Conservation (phyloP, 1,139 yeast species). For the Geotrichum carabidarum region DNA sequence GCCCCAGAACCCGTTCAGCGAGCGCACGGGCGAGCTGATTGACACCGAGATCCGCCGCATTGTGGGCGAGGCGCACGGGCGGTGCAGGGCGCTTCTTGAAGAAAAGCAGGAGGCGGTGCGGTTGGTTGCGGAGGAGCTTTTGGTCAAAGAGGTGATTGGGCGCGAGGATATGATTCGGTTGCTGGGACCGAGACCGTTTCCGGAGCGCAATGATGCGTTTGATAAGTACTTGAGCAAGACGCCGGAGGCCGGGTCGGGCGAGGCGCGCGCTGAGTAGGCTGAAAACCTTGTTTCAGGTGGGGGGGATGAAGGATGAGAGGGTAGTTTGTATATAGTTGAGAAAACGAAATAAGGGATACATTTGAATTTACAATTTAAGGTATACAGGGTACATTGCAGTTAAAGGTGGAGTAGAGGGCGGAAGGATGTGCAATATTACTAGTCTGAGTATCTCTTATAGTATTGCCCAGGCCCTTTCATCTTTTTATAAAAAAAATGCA, state of each 20-base stretch:
- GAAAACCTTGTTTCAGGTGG: no score
- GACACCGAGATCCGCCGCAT: slow-evolving; percentile 82
- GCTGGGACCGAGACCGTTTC: slow-evolving; percentile 85
- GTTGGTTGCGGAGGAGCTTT: slow-evolving; percentile 77
- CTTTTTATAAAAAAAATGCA: no score
- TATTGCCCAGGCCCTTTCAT: no score
- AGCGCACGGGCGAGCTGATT: slow-evolving; percentile 70
- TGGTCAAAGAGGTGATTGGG: slow-evolving; percentile 78
- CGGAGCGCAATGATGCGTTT: slow-evolving; percentile 86
- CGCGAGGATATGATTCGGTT: slow-evolving; percentile 86
- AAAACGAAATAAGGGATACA: no score
- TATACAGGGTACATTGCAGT: no score
- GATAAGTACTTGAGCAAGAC: slow-evolving; percentile 59
- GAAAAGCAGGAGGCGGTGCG: slow-evolving; percentile 72
- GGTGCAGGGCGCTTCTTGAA: slow-evolving; percentile 62
- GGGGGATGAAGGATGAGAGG: not conserved
- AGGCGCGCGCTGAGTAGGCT: no score
- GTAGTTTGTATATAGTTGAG: no score
- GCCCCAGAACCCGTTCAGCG: slow-evolving; percentile 85
- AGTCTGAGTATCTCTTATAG: no score
- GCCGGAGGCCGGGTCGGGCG: slow-evolving; percentile 8
- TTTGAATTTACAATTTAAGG: no score
- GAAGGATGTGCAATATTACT: no score
- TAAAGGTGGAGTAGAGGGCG: no score
- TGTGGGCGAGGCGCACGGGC: slow-evolving; percentile 68